These are phyloP conservation scores for Paramecium primaurelia DNA, from an alignment of 73 alveolate genomes.

Conservation along the genomic window DNA sequence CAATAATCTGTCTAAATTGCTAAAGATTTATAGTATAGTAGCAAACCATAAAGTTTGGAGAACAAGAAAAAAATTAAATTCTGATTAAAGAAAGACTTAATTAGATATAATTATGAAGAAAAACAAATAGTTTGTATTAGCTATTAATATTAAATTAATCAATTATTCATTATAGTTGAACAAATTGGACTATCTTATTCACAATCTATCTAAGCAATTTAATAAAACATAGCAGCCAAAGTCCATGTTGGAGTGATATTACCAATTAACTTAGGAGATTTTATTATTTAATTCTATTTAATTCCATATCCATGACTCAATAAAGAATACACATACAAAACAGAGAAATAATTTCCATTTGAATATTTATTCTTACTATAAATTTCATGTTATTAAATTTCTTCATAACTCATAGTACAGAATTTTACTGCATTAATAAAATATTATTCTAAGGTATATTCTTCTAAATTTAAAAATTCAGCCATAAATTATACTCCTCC, in stretches of 20 bases:
- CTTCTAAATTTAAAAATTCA: background rate
- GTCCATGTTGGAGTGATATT: background rate
- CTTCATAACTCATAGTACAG: background rate
- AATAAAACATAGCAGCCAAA: background rate
- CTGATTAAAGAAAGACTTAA: background rate
- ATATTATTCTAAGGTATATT: background rate
- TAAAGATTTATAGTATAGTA: background rate
- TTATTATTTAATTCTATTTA: background rate
- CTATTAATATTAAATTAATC: background rate
- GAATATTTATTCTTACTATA: background rate
- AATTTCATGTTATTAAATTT: background rate
- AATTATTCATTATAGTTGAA: background rate
- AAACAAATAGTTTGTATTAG: conserved; percentile 13
- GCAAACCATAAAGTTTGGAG: background rate
- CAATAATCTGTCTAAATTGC: background rate
- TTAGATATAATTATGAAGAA: background rate
- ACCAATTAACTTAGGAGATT: background rate
- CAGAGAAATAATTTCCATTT: background rate
- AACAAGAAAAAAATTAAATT: background rate
- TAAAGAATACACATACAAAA: background rate
- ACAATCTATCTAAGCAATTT: background rate
- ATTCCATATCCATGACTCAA: background rate
- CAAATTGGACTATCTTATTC: background rate
- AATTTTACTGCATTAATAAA: background rate
- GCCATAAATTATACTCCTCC: conserved; percentile 53